Evolutionary conservation across 2,329 filamentous ascomycete species (phyloP).

Genomic region (Monosporascus sp.): DNA sequence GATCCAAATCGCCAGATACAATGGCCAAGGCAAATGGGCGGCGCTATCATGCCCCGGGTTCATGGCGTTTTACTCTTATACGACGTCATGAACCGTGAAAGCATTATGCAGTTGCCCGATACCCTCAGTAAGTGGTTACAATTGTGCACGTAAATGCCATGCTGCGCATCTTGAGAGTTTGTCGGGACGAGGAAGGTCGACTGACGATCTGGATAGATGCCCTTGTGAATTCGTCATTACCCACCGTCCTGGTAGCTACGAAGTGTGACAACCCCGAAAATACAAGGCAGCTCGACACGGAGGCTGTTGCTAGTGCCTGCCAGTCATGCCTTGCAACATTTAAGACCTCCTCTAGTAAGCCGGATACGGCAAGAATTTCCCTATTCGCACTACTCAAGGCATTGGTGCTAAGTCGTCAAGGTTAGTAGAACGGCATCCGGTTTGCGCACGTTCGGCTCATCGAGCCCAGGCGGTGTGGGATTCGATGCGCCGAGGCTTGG

Average conservation of each 20-base stretch:
- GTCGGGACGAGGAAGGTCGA: constrained; percentile 1
- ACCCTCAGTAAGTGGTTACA: constrained; percentile 64
- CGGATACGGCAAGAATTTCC: constrained; percentile 69
- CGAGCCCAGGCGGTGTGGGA: neutral
- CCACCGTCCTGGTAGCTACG: constrained; percentile 77
- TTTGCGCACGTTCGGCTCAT: neutral
- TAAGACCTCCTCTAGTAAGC: constrained; percentile 64
- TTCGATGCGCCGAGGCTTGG: neutral
- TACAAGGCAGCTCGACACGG: constrained; percentile 65
- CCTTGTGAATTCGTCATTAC: constrained; percentile 65
- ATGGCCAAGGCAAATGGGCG: constrained; percentile 65
- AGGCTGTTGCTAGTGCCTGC: constrained; percentile 57
- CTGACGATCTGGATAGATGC: constrained; percentile 51
- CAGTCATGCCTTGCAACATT: constrained; percentile 67
- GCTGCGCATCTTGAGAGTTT: neutral
- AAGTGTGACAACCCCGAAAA: constrained; percentile 79
- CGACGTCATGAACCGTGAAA: constrained; percentile 75
- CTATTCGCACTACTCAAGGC: constrained; percentile 70
- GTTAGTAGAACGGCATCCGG: constrained; percentile 44
- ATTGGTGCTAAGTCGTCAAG: constrained; percentile 61
- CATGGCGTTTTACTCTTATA: constrained; percentile 84
- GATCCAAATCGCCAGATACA: constrained; percentile 53
- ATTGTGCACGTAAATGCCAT: neutral
- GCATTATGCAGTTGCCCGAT: constrained; percentile 67
- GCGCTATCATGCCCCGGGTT: constrained; percentile 66